phyloP scores from a whole-genome alignment of 345 rosid genomes.

The Rhodamnia rubescens region DNA sequence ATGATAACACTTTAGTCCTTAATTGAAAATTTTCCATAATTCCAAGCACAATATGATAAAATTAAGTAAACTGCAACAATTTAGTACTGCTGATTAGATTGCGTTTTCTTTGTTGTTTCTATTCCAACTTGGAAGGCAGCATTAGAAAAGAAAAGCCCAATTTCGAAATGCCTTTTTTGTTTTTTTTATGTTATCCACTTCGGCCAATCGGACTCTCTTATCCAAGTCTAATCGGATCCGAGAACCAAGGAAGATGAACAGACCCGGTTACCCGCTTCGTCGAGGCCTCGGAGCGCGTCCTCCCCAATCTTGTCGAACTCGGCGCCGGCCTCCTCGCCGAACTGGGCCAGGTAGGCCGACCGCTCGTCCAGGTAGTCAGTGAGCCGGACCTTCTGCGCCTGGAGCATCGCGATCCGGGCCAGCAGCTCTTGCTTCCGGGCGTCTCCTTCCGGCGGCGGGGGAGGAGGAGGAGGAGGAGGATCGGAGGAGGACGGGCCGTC shows the following conservation, averaged over 20 bases:
- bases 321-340: constrained; percentile 74
- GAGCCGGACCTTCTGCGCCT: constrained; percentile 76
- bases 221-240: not conserved
- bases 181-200: not conserved
- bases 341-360: constrained; percentile 65
- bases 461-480: constrained; percentile 13
- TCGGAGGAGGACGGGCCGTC: constrained; percentile 15
- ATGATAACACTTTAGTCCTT: too few species aligned
- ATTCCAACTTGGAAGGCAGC: not conserved
- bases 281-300: constrained; percentile 80
- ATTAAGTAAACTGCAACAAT: not conserved
- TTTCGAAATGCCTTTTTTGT: not conserved
- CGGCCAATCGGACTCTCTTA: not conserved
- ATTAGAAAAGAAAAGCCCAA: not conserved
- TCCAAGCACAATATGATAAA: not conserved
- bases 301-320: constrained; percentile 84
- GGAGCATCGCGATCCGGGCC: constrained; percentile 77
- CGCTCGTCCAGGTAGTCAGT: constrained; percentile 72
- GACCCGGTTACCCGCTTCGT: constrained; percentile 84
- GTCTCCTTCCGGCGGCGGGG: constrained; percentile 59
- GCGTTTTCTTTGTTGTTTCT: not conserved
- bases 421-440: constrained; percentile 65
- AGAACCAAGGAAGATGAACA: constrained; percentile 1
- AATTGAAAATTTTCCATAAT: too few species aligned
- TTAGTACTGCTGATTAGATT: not conserved